These are phyloP conservation scores for Rhizopogon sp. DNA, from an alignment of 768 basidiomycete genomes.

Conservation along the genomic window DNA sequence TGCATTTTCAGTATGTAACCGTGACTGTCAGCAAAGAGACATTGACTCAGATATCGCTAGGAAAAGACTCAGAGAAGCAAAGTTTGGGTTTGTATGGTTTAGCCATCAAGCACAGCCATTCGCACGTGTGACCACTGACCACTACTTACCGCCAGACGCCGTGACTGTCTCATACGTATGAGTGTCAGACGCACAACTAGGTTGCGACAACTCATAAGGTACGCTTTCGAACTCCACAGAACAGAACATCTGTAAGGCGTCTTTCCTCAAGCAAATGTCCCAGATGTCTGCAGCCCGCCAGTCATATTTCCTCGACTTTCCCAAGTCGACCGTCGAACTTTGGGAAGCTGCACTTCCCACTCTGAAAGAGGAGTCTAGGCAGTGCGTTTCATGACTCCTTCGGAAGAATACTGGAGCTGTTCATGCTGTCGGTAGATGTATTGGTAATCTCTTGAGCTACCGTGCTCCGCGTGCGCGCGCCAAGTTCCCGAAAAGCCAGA, in stretches of 20 bases:
- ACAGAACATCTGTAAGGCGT: neutral
- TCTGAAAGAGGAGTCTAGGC: constrained; percentile 17
- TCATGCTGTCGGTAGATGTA: constrained; percentile 12
- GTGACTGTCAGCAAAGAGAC: no score
- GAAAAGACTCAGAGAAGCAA: no score
- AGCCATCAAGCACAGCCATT: neutral
- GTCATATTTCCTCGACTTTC: constrained; percentile 15
- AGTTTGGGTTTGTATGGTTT: no score
- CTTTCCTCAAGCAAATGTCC: neutral
- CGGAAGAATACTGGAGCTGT: neutral
- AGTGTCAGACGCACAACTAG: neutral
- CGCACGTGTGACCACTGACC: no score
- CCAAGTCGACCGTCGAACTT: constrained; percentile 4
- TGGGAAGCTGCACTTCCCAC: constrained; percentile 9
- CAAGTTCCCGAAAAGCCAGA: constrained; percentile 49
- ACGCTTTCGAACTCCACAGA: neutral
- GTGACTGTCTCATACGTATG: neutral
- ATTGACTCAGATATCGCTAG: no score
- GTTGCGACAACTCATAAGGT: neutral
- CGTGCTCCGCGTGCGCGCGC: constrained; percentile 24
- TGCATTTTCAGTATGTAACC: no score
- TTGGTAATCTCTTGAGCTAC: constrained; percentile 21
- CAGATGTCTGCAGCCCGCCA: constrained; percentile 9
- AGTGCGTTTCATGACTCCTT: constrained; percentile 5
- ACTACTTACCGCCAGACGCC: no score